phyloP scores from a whole-genome alignment of 371 early-diverging fungal genomes.

The Blastocladiella emersonii region DNA sequence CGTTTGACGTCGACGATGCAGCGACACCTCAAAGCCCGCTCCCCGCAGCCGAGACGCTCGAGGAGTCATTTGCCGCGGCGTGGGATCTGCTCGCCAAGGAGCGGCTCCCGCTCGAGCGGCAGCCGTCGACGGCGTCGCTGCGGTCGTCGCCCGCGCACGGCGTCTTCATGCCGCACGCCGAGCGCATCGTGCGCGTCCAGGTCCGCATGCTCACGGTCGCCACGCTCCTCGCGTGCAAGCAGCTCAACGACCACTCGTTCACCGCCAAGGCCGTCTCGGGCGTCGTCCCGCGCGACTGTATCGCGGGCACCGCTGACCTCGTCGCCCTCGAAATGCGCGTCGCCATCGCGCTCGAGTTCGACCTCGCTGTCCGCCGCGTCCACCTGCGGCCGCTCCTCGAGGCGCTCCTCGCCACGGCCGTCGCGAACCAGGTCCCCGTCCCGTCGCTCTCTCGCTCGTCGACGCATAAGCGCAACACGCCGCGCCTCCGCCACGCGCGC shows the following conservation, averaged over 20 bases:
- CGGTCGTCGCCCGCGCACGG: neutral
- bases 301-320: neutral
- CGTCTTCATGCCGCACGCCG: neutral
- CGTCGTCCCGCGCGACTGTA: neutral
- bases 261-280: neutral
- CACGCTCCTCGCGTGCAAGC: neutral
- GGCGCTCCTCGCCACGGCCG: neutral
- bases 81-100: neutral
- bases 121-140: neutral
- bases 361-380: neutral
- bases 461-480: too few relatives aligned
- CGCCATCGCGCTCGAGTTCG: neutral
- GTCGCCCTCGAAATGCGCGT: neutral
- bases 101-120: neutral
- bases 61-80: neutral
- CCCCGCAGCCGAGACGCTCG: neutral
- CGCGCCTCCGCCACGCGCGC: too few relatives aligned
- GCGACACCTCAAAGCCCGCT: too few relatives aligned
- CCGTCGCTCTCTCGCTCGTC: too few relatives aligned
- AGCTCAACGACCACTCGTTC: neutral
- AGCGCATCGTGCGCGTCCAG: neutral
- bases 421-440: neutral
- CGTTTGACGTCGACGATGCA: too few relatives aligned
- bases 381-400: neutral
- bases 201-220: neutral